Evolutionary conservation across 352 stramenopile genomes (phyloP), one percentile per base, ranked within the genome.

Genomic region (Vaucheria bursata): DNA sequence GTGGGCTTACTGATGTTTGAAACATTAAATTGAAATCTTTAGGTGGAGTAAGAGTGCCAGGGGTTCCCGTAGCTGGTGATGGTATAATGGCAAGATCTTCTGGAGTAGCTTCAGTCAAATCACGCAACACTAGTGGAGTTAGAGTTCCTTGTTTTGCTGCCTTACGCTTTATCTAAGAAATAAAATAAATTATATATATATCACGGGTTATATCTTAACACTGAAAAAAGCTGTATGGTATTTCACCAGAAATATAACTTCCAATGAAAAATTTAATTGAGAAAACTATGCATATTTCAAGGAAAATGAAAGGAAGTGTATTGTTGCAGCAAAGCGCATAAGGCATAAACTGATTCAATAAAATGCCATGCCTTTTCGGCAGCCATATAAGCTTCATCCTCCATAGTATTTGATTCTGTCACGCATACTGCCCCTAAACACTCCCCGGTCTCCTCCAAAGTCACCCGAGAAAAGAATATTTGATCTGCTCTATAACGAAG

Each of bases 11-110:
- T 82, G 90, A 91, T 3, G 94, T 99, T 75, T 95, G 87, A 85
- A 99, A 98, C 79, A 99, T 93, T 77, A 99, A 82, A 85, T 99
- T 98, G 85, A 98, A 98, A 59, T 94, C 91, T 70, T 95, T 93
- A 12, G 93, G 90, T 53, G 87, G 84, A 8, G 88, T 92, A 0
- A 94, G 74, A 32, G 88, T 90, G 1, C 79, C 85, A 0, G 87
- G 84, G 70, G 88, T 89, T 7, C 87, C 87, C 29, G 73, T 89
- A 35, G 80, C 88, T n/a, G 89, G 90, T 33, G 86, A 91, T 31
- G 88, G 88, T 36, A 92, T 88, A 52, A 86, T 73, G 6, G 64
- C 40, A 74, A 93, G 87, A 74, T 90, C 86, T 35, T 91, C 87
- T 37, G 85, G 73, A 0, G 86, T 86, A 0, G 87, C 87, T 53